Percentiles rank a stretch among this genome's conserved stretches.
Evolutionary conservation across 2,329 filamentous ascomycete genomes (phyloP).

Genomic region (Xylariaceae sp.): DNA sequence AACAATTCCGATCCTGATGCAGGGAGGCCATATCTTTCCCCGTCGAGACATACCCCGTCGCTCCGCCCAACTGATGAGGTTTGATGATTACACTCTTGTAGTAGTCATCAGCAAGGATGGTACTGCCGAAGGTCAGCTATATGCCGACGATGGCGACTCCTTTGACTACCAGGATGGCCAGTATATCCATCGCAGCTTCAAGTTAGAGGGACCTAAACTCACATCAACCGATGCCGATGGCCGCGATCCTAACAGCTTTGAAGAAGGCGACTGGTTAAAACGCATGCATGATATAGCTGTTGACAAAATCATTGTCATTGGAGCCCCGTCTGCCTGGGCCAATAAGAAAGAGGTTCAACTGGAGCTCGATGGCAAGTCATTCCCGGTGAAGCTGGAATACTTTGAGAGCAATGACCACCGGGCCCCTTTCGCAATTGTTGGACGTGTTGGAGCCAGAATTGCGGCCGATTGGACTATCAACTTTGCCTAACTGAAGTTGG

Average conservation of each 20-base stretch:
- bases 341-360: slow-evolving; percentile 56
- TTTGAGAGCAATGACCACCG: slow-evolving; percentile 43
- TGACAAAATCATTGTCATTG: slow-evolving; percentile 80
- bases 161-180: slow-evolving; percentile 84
- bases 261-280: slow-evolving; percentile 72
- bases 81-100: slow-evolving; percentile 91
- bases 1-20: slow-evolving; percentile 85
- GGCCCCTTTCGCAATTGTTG: slow-evolving; percentile 51
- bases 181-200: slow-evolving; percentile 81
- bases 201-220: slow-evolving; percentile 58
- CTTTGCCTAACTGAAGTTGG: slow-evolving; percentile 30
- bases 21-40: slow-evolving; percentile 85
- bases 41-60: slow-evolving; percentile 84
- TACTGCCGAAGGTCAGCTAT: slow-evolving; percentile 73
- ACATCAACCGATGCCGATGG: slow-evolving; percentile 63
- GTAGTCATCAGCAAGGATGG: slow-evolving; percentile 65
- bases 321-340: slow-evolving; percentile 70
- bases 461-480: slow-evolving; percentile 50
- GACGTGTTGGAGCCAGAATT: slow-evolving; percentile 48
- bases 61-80: slow-evolving; percentile 84
- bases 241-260: slow-evolving; percentile 51
- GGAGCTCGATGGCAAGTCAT: slow-evolving; percentile 49
- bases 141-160: slow-evolving; percentile 89
- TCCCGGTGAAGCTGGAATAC: slow-evolving; percentile 59
- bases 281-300: slow-evolving; percentile 72